Evolutionary conservation across 768 basidiomycete genomes (phyloP).

Genomic region (Brasilioporus rufonigricans): DNA sequence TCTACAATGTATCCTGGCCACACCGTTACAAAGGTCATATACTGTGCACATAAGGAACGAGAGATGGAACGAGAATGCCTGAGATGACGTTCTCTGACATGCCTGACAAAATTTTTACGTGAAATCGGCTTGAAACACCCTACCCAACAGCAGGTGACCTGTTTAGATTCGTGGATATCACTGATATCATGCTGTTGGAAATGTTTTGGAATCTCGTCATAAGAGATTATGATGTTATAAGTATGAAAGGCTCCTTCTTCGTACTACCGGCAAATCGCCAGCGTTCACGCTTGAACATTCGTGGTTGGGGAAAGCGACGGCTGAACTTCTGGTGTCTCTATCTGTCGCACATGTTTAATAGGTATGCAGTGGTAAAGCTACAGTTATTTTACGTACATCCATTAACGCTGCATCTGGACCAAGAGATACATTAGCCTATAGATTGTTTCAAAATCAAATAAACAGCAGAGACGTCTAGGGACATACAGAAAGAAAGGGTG

Average conservation of each 20-base stretch:
- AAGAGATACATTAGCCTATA: background rate
- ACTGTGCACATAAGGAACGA: background rate
- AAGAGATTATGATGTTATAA: background rate
- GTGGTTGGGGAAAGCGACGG: no score
- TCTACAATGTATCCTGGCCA: no score
- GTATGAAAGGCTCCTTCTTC: no score
- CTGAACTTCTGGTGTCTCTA: background rate
- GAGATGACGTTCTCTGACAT: no score
- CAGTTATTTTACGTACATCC: background rate
- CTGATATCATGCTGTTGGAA: background rate
- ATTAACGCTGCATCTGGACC: background rate
- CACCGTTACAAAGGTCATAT: background rate
- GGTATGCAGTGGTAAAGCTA: background rate
- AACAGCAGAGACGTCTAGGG: background rate
- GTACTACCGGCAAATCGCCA: background rate
- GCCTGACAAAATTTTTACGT: no score
- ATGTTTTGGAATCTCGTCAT: background rate
- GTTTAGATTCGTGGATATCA: rapidly evolving
- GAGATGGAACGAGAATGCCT: background rate
- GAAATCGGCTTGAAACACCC: background rate
- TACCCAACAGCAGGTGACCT: background rate
- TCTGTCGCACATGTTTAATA: no score
- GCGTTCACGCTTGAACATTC: background rate
- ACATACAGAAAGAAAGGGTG: background rate
- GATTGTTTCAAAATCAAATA: background rate